Conservation (phyloP, 208 protist species). For the Crithidia thermophila region DNA sequence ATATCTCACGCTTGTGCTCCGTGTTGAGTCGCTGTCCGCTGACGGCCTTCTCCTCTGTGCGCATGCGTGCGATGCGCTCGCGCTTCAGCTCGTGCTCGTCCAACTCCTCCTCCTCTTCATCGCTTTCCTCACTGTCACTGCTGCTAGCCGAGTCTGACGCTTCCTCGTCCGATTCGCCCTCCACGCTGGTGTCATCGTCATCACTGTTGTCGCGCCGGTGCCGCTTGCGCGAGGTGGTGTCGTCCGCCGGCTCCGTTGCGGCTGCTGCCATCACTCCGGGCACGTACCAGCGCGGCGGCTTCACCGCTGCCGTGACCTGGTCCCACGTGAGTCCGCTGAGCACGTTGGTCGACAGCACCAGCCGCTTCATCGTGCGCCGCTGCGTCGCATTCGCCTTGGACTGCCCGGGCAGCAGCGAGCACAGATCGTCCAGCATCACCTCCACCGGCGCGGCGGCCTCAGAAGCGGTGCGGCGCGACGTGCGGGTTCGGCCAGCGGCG, state of each 20-base stretch:
- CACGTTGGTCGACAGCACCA: slow-evolving; percentile 63
- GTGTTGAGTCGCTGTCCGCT: slow-evolving; percentile 76
- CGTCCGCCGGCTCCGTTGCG: not conserved
- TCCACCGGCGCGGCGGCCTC: slow-evolving; percentile 61
- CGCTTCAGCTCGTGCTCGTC: slow-evolving; percentile 37
- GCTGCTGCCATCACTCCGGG: slow-evolving; percentile 38
- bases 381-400: slow-evolving; percentile 27
- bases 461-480: slow-evolving; percentile 39
- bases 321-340: slow-evolving; percentile 57
- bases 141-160: not conserved
- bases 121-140: not conserved
- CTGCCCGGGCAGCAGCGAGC: slow-evolving; percentile 44
- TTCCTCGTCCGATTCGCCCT: not conserved
- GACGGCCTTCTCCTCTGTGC: slow-evolving; percentile 64
- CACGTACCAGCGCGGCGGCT: slow-evolving; percentile 75
- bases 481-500: slow-evolving; percentile 53
- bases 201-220: not conserved
- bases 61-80: slow-evolving; percentile 50
- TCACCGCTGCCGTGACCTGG: slow-evolving; percentile 41
- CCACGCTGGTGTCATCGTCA: slow-evolving; percentile 1
- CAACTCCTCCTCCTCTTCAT: slow-evolving; percentile 27
- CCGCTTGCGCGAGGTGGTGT: not conserved
- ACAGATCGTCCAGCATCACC: slow-evolving; percentile 59
- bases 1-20: slow-evolving; percentile 80
- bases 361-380: slow-evolving; percentile 49